Evolutionary conservation across 2,329 filamentous ascomycete species (phyloP), one percentile per base, ranked within the genome.

Genomic region (Leptographium radiaticola): DNA sequence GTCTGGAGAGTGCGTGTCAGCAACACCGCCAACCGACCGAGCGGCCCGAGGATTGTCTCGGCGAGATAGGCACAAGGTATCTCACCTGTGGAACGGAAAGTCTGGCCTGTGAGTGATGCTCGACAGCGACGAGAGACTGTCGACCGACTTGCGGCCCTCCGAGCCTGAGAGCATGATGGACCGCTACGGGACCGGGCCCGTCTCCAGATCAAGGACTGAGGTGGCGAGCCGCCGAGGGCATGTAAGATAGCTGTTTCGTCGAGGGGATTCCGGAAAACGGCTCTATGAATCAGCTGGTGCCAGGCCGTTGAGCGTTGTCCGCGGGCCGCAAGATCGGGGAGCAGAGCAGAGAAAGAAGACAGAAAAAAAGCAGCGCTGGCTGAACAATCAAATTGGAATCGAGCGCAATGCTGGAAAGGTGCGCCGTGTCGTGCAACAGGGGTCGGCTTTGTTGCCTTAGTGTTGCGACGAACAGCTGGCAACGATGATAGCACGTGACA

Each of bases 111-210:
- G 69, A 43, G 70, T 55, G 16, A 56, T 36, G 55, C 51, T 69
- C 13, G 72, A 71, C 33, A 76, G 73, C 16, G 77, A 74, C 44
- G 78, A 73, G 60, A 85, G 68, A 63, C 79, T 84, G 67, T 86
- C 82, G 63, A 81, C 74, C 59, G 82, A 85, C 70, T 81, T 83
- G 62, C 80, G 77, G 60, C 78, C 77, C 60, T 70, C 75, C 52
- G 71, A 65, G 59, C 76, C 76, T 60, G 78, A 74, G 65, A 75
- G 80, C 82, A 85, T 86, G 68, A 66, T 57, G 50, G 50, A 43
- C 48, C 12, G 55, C 45, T 52, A 49, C 55, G 43, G 49, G 48
- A 44, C 25, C 40, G 49, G 48, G 47, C 25, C 18, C 39, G 50
- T 38, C 43, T 56, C 52, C 56, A 52, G 44, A 43, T 47, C 31